Percentiles rank a stretch among this genome's conserved stretches.
These are phyloP conservation scores for Sonneratia alba DNA, from an alignment of 345 rosid genomes.

Conservation along the genomic window DNA sequence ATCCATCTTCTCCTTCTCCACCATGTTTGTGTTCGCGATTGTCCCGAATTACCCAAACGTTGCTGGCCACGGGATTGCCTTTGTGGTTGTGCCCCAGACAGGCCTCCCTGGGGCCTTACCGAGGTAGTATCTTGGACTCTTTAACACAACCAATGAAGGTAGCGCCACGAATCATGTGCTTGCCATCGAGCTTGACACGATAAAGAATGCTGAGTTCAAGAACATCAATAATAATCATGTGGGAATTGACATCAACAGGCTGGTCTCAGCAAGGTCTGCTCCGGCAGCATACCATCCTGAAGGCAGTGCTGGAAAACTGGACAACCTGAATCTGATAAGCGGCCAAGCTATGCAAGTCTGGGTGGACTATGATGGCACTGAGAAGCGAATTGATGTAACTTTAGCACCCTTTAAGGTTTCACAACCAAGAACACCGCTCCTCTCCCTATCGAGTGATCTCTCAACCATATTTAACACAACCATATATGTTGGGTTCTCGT, in stretches of 20 bases:
- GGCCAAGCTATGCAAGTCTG: slow-evolving; percentile 31
- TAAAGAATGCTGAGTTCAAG: slow-evolving; percentile 23
- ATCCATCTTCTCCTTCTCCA: slow-evolving; percentile 32
- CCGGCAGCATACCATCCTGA: slow-evolving; percentile 29
- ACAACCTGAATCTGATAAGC: slow-evolving; percentile 10
- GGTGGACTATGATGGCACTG: slow-evolving; percentile 35
- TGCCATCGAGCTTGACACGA: slow-evolving; percentile 47
- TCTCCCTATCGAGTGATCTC: slow-evolving; percentile 34
- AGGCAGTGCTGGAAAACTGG: slow-evolving; percentile 1
- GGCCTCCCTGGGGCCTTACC: too few relatives aligned
- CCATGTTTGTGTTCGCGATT: too few relatives aligned
- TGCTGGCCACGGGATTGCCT: too few relatives aligned
- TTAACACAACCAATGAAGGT: slow-evolving; percentile 18
- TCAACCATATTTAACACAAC: slow-evolving; percentile 14
- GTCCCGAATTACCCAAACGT: too few relatives aligned
- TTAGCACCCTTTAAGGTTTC: slow-evolving; percentile 25
- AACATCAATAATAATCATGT: slow-evolving; percentile 42
- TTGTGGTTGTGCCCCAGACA: too few relatives aligned
- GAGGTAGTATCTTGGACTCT: too few relatives aligned
- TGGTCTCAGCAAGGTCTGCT: slow-evolving; percentile 23
- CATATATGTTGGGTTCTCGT: slow-evolving; percentile 67
- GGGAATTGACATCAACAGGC: slow-evolving; percentile 42
- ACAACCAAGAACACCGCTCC: slow-evolving; percentile 35
- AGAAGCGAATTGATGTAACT: slow-evolving; percentile 31
- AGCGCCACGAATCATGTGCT: slow-evolving; percentile 35